Percentiles rank a stretch among this genome's conserved stretches.
Conservation (phyloP, 257 asterid species). For the Capsicum baccatum region DNA sequence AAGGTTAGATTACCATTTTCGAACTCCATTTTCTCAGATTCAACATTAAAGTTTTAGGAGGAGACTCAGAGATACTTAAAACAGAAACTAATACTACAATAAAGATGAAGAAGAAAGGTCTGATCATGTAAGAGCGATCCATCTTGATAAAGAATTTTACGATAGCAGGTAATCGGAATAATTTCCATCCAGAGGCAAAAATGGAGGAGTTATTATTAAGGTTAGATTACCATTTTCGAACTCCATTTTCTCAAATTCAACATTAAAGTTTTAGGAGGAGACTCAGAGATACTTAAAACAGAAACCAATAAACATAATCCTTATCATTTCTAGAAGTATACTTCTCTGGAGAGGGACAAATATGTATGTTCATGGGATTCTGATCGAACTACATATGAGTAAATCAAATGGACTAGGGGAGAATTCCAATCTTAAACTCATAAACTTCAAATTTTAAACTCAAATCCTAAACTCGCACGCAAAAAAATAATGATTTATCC, state of each 20-base stretch:
- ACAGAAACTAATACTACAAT: neutral
- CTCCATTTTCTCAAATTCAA: neutral
- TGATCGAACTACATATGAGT: neutral
- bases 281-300: neutral
- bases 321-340: neutral
- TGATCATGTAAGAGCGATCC: neutral
- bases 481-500: too few relatives aligned
- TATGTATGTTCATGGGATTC: neutral
- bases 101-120: neutral
- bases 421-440: neutral
- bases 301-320: neutral
- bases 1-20: neutral
- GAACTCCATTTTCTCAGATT: neutral
- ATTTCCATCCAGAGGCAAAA: neutral
- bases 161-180: neutral
- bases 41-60: neutral
- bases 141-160: neutral
- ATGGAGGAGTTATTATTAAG: neutral
- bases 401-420: neutral
- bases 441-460: neutral
- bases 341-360: neutral
- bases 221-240: neutral
- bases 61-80: neutral
- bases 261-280: neutral
- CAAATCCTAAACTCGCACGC: too few relatives aligned